Percentiles rank a stretch among this genome's conserved stretches.
Evolutionary conservation across 208 protist genomes (phyloP).

Genomic region (Leishmania arabica): DNA sequence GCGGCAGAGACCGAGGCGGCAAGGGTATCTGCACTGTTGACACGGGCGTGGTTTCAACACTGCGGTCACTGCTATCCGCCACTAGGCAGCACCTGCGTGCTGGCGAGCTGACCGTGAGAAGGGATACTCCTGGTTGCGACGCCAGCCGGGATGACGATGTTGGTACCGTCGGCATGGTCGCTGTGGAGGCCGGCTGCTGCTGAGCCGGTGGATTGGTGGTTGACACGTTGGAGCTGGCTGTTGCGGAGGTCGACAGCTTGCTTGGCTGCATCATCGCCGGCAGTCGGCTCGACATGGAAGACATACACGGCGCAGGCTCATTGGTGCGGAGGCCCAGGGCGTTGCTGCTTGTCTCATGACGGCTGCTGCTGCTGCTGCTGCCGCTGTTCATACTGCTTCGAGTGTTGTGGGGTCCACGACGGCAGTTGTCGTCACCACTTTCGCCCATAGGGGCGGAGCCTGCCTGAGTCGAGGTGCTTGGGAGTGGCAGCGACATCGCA

Average conservation of each 20-base stretch:
- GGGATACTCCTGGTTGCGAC: constrained; percentile 20
- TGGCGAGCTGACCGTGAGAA: constrained; percentile 17
- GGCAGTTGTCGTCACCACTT: background rate
- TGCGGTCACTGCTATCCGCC: constrained; percentile 15
- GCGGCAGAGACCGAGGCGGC: background rate
- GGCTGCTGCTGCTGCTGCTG: background rate
- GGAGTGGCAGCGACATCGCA: background rate
- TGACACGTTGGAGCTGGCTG: background rate
- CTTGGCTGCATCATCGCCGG: constrained; percentile 20
- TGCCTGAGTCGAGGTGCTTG: background rate
- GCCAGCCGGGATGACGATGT: constrained; percentile 21
- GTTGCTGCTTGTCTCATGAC: background rate
- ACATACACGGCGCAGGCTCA: constrained; percentile 1
- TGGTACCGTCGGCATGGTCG: constrained; percentile 11
- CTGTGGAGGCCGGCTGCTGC: constrained; percentile 1
- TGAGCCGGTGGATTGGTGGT: background rate
- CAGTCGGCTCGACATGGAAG: constrained; percentile 11
- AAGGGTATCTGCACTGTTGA: constrained; percentile 1
- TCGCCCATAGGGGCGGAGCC: background rate
- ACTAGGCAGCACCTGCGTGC: constrained; percentile 21
- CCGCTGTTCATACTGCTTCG: background rate
- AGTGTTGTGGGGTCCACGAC: background rate
- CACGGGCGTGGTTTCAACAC: background rate
- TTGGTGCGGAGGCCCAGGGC: background rate
- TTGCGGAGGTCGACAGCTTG: constrained; percentile 13